phyloP scores from a whole-genome alignment of 257 asterid genomes.

The Petunia secreta region DNA sequence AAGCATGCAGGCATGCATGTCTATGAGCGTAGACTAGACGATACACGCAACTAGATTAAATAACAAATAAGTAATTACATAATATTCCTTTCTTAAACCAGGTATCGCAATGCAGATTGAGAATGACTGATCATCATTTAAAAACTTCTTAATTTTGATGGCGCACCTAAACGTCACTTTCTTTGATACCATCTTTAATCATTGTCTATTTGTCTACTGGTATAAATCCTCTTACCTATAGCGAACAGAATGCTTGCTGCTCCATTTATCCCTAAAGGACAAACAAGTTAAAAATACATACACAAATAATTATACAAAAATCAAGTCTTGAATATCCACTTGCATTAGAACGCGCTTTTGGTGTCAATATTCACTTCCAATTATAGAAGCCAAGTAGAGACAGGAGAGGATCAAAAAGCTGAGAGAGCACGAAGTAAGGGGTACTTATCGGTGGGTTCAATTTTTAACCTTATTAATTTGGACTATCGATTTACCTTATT shows the following conservation, averaged over 20 bases:
- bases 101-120: background rate
- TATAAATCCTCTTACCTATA: background rate
- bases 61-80: background rate
- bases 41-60: background rate
- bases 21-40: background rate
- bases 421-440: too few species aligned
- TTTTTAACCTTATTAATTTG: too few species aligned
- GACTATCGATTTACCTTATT: too few species aligned
- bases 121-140: background rate
- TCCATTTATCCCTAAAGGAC: background rate
- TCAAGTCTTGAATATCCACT: conserved; percentile 7
- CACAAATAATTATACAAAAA: background rate
- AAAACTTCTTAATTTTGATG: background rate
- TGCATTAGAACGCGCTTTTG: background rate
- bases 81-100: background rate
- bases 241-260: background rate
- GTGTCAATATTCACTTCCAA: background rate
- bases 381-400: background rate
- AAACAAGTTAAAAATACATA: background rate
- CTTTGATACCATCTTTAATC: background rate
- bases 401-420: too few species aligned
- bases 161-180: background rate
- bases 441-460: too few species aligned
- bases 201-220: background rate
- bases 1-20: background rate